Evolutionary conservation across 495 filamentous ascomycete genomes (phyloP), one percentile per base, ranked within the genome.

Genomic region (Chlorociboria aeruginascens): DNA sequence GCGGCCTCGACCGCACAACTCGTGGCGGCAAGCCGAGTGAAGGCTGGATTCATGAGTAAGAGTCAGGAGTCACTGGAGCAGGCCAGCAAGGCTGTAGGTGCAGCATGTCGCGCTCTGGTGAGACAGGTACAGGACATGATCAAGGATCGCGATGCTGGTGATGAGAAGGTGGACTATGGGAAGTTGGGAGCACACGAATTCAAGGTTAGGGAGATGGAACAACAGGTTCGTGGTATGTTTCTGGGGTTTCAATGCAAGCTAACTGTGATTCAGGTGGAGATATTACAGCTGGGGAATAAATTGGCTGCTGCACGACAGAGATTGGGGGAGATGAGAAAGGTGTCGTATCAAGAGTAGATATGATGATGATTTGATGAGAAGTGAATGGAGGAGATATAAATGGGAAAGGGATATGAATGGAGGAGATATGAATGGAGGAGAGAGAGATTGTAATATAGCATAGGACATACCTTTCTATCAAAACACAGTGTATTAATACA

Each of bases 131-230:
- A 96, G 69, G 73, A 71, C 49, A 95, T 97, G 67, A 96, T 98
- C 63, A 77, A 82, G 58, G 80, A 92, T 63, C 79, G 83, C 55
- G 82, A 85, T 63, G 72, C 71, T 54, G 89, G 85, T 12, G 87
- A 89, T 17, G 93, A 95, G 31, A 69, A 72, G n/a, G 79, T 92
- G 30, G 89, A 98, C 63, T 98, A 96, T 63, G 69, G 73, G 0
- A 85, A 85, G 64, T 68, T 97, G 32, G 87, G 85, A 56, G 76
- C 82, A 42, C 88, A 95, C 66, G 92, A 97, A 69, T 96, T 98
- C 73, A 98, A 98, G 71, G 87, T 95, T 11, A 76, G 82, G 59
- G 89, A 98, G 72, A 98, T 98, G 93, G 90, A 98, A 69, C 93
- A 98, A 65, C 93, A 98, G 86, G 89, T 95, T 72, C 53, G 79